Conservation (phyloP, 202 grass and related monocot species). For the Saccharum hybrid region DNA sequence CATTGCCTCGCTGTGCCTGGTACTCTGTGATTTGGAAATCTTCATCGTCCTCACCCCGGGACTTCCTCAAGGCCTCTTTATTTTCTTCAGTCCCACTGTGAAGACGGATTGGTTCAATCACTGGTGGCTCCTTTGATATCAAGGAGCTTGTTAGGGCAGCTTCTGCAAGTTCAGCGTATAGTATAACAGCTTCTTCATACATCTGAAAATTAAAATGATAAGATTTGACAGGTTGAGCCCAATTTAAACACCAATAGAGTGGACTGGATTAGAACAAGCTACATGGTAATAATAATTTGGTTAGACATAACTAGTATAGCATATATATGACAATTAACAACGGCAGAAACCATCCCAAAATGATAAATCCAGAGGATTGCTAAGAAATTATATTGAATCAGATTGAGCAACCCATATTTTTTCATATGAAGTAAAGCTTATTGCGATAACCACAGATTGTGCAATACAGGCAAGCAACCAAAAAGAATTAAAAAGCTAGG, state of each 20-base stretch:
- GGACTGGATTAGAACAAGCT: slow-evolving; percentile 16
- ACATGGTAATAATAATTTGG: slow-evolving; percentile 16
- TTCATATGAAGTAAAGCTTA: neutral
- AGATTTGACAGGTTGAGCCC: slow-evolving; percentile 11
- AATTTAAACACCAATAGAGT: slow-evolving; percentile 1
- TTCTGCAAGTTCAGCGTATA: slow-evolving; percentile 94
- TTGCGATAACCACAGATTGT: neutral
- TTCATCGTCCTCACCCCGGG: slow-evolving; percentile 87
- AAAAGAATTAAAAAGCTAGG: neutral
- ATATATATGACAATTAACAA: slow-evolving; percentile 11
- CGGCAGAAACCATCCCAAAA: neutral
- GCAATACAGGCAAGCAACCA: slow-evolving; percentile 12
- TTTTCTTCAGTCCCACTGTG: slow-evolving; percentile 98
- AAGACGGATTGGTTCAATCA: slow-evolving; percentile 80
- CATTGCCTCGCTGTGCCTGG: slow-evolving; percentile 87
- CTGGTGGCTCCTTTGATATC: slow-evolving; percentile 86
- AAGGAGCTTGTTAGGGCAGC: slow-evolving; percentile 85
- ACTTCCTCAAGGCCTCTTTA: slow-evolving; percentile 86
- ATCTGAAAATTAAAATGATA: slow-evolving; percentile 58
- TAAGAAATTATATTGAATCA: slow-evolving; percentile 11
- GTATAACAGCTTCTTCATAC: slow-evolving; percentile 87
- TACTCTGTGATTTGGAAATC: slow-evolving; percentile 95
- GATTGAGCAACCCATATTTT: slow-evolving; percentile 4
- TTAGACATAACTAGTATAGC: slow-evolving; percentile 5
- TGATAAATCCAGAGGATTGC: neutral